Evolutionary conservation across 192 early-diverging fungal genomes (phyloP), one percentile per base, ranked within the genome.

Genomic region (Fimicolochytrium jonesii): DNA sequence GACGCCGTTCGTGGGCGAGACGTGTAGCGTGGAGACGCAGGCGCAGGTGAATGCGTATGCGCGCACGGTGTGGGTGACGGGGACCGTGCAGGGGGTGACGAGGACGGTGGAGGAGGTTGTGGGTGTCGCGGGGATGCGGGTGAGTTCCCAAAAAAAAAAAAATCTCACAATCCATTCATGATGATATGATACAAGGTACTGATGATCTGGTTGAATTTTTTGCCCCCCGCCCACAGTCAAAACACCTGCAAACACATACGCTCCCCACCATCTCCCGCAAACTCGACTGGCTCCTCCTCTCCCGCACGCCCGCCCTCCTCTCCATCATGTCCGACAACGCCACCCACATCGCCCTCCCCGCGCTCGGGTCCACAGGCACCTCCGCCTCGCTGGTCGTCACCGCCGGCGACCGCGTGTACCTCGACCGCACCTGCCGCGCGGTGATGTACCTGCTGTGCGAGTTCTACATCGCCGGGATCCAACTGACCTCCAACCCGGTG

Each of bases 291-390:
- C 75, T 92, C 65, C 66, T 87, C 25, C 72, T 81, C 13, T 77
- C 82, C 56, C 67, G 83, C 31, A 82, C 78, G 32, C 81, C 86
- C 47, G 71, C 83, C 35, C 57, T 92, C 7, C 64, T 70, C 17
- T 73, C 80, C 58, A 87, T 92, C 56, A 88, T 90, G 87, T 66
- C 70, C 32, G 88, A 92, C 61, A 92, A 92, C 76, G 89, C 80
- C 35, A 73, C 82, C 17, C 75, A 82, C 50, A 69, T 91, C 39
- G 48, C 70, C n/a, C 74, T 89, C 32, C 87, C 90, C 4, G 58
- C 76, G 4, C 66, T 89, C 25, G 90, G 88, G 2, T 73, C 70
- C 33, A 67, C 66, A 3, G 46, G 57, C 35, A 81, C 71, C 48
- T 71, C 65, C 23, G 67, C 91, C 23, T 71, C 69, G 17, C n/a